Evolutionary conservation across 2,329 filamentous ascomycete genomes (phyloP), one percentile per base, ranked within the genome.

Genomic region (Sporothrix brasiliensis): DNA sequence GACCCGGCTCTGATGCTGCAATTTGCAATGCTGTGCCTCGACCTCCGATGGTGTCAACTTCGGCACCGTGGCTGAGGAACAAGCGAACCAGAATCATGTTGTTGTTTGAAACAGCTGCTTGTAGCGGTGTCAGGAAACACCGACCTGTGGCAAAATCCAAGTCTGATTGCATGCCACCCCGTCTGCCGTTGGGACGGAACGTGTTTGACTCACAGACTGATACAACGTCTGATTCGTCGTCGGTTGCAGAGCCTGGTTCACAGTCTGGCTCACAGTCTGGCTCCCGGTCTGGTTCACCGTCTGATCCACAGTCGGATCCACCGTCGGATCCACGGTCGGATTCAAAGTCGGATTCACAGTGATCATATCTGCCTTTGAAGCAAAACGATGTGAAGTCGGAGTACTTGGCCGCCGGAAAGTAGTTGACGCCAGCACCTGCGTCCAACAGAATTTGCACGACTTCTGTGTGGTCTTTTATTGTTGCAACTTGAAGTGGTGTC

Each of bases 341-440:
- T 34, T 7, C 41, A 47, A 1, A 14, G 41, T 47, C 41, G 14
- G 41, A 47, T n/a, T n/a, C 27, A 6, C 14, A 58, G 54, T 13
- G 3, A n/a, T 41, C 56, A 60, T 19, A 1, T 13, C 6, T 21
- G 19, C 56, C 27, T 16, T 41, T 41, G 14, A 41, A 21, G 16
- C 16, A 30, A 14, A 60, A 30, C 53, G 53, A 56, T 5, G 34
- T 7, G 34, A 34, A 34, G 34, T 56, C 9, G 30, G 41, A 60
- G 56, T 60, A 41, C 14, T 60, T n/a, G 5, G 10, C 34, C 41
- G 30, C 30, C 16, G 56, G 56, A 60, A 60, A 60, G 13, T 30
- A 16, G 56, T 60, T 60, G 14, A 60, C 56, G 41, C 56, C 27
- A 39, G 56, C 56, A 41, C 56, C 56, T 60, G 56, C 56, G 19